These are phyloP conservation scores for Alternaria burnsii DNA, from an alignment of 2,329 filamentous ascomycete genomes.

Conservation along the genomic window DNA sequence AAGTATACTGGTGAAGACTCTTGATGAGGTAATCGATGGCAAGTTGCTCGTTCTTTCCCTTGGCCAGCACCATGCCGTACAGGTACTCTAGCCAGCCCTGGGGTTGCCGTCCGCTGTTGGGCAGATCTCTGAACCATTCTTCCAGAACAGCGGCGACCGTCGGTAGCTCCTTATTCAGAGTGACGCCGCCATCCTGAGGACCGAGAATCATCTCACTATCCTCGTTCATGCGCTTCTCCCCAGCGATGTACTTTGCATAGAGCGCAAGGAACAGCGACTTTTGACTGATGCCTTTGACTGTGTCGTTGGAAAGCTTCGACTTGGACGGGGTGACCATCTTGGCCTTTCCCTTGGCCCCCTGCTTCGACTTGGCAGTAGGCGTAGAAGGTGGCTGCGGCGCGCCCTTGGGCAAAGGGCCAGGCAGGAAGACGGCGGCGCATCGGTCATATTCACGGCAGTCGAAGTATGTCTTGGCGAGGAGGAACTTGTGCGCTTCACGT, in stretches of 20 bases:
- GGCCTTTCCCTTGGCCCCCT: conserved; percentile 67
- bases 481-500: conserved; percentile 80
- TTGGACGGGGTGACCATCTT: conserved; percentile 52
- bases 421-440: conserved; percentile 87
- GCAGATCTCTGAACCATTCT: conserved; percentile 77
- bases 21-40: conserved; percentile 87
- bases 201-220: conserved; percentile 98
- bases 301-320: conserved; percentile 41
- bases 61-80: conserved; percentile 89
- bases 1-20: conserved; percentile 88
- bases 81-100: conserved; percentile 96
- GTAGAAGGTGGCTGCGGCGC: conserved; percentile 62
- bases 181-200: conserved; percentile 85
- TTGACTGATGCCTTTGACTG: conserved; percentile 72
- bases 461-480: conserved; percentile 92
- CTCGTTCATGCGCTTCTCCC: conserved; percentile 95
- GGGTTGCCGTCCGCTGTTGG: conserved; percentile 65
- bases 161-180: conserved; percentile 84
- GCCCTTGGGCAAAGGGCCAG: conserved; percentile 77
- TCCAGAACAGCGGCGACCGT: conserved; percentile 79
- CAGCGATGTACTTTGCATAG: conserved; percentile 91
- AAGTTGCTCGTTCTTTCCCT: conserved; percentile 86
- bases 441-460: conserved; percentile 95
- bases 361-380: conserved; percentile 46
- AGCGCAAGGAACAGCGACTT: conserved; percentile 91